Percentiles rank a stretch among this genome's conserved stretches.
Evolutionary conservation across 768 basidiomycete species (phyloP).

Genomic region (Mycena venus): DNA sequence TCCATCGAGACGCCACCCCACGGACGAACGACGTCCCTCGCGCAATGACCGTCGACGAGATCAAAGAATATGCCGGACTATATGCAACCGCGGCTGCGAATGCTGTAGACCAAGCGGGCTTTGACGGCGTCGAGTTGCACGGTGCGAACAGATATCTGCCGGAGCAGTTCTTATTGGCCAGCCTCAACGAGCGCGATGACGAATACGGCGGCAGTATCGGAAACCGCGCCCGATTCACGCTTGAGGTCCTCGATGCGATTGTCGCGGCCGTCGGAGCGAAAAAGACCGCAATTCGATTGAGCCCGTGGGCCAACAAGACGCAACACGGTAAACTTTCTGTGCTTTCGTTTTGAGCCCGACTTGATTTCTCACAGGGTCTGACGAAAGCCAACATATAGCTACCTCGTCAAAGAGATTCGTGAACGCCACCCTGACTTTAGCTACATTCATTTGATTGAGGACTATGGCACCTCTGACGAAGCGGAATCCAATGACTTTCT

Average conservation of each 20-base stretch:
- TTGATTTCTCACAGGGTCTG: too few species aligned
- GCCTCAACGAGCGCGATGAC: constrained; percentile 70
- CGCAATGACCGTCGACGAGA: constrained; percentile 61
- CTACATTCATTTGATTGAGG: constrained; percentile 57
- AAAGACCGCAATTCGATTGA: constrained; percentile 67
- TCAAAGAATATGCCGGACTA: constrained; percentile 60
- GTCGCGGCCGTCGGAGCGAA: constrained; percentile 65
- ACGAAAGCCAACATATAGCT: constrained; percentile 44
- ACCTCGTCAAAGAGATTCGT: constrained; percentile 43
- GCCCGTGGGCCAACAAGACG: constrained; percentile 62
- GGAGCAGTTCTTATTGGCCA: constrained; percentile 75
- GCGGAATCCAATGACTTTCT: constrained; percentile 56
- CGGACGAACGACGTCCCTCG: constrained; percentile 46
- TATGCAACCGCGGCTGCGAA: constrained; percentile 70
- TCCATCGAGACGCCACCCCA: constrained; percentile 25
- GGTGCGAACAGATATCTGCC: constrained; percentile 62
- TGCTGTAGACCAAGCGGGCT: constrained; percentile 69
- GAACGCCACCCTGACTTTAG: constrained; percentile 50
- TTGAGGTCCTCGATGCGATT: constrained; percentile 69
- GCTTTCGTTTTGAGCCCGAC: too few species aligned
- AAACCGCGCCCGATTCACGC: constrained; percentile 67
- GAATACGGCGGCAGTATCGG: constrained; percentile 78
- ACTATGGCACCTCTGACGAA: not conserved
- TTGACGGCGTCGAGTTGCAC: constrained; percentile 73
- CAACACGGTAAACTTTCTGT: not conserved